Evolutionary conservation across 2,329 filamentous ascomycete species (phyloP), one percentile per base, ranked within the genome.

Genomic region (Aspergillus viridinutans): DNA sequence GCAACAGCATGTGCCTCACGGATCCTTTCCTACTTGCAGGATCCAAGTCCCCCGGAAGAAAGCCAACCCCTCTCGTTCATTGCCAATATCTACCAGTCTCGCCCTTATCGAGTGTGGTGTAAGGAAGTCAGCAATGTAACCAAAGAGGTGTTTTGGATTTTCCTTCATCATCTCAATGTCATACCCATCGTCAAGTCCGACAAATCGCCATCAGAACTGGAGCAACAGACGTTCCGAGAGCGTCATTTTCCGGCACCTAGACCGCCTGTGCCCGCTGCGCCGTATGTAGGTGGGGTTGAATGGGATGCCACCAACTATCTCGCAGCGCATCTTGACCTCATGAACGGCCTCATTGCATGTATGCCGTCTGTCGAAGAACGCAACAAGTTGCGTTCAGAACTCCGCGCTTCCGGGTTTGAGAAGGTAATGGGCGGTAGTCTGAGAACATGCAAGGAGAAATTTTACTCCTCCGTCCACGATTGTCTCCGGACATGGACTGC

Each of bases 131-230:
- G 88, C 58, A 92, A 90, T 66, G 93, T 97, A 50, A 96, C 92
- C 45, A 97, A 97, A 74, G 93, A 99, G 73, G 93, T 97, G 28
- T 99, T 99, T 72, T 99, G 93, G 93, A 97, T 97, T 71, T 99
- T 97, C 77, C 81, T 97, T 54, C 93, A 97, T 74, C 90, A 96
- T 65, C 81, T 96, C 57, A 97, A 97, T 67, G 87, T 97, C 49
- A 83, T 97, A 40, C 83, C 90, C 32, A 64, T 76, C 55, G 60
- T 69, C 53, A 67, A 74, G 49, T 62, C 69, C 25, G 69, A 71
- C 4, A 68, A 73, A 32, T 26, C 69, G 55, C 61, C 65, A 49
- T 68, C 69, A 25, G 74, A 65, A 47, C 14, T 23, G 5, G 23
- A 14, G 21, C 43, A 26, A 26, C 43, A 47, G 55, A 68, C 66